Conservation (phyloP, 257 asterid genomes). For the Solanum dulcamara region DNA sequence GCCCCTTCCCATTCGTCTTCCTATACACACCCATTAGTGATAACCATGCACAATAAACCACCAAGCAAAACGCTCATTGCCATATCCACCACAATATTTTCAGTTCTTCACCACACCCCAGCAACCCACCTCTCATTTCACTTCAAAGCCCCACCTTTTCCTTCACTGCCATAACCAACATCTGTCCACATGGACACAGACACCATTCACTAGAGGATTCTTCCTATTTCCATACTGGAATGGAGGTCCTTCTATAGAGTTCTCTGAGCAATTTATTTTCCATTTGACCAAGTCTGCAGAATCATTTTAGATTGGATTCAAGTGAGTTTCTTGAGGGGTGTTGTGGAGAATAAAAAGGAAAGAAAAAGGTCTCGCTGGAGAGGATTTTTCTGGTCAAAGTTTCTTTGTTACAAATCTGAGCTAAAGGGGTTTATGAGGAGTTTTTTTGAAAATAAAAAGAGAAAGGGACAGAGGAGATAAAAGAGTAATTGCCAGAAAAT, state of each 20-base stretch:
- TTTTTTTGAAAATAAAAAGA: background rate
- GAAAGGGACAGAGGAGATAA: background rate
- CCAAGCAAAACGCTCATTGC: background rate
- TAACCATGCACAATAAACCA: background rate
- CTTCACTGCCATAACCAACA: background rate
- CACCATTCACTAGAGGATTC: background rate
- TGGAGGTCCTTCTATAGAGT: background rate
- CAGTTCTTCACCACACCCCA: background rate
- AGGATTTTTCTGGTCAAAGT: background rate
- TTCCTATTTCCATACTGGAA: background rate
- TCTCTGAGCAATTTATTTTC: background rate
- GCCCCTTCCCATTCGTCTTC: background rate
- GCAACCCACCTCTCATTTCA: background rate
- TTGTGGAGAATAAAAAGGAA: background rate
- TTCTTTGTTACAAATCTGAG: background rate
- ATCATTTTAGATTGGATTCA: background rate
- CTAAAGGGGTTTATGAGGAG: background rate
- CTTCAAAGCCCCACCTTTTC: background rate
- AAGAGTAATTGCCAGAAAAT: background rate
- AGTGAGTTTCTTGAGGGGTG: background rate
- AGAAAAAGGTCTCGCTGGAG: background rate
- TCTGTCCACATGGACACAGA: background rate
- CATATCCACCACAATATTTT: background rate
- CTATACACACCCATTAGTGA: background rate
- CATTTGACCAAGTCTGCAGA: background rate